These are phyloP conservation scores for Colletotrichum plurivorum DNA, from an alignment of 2,329 filamentous ascomycete genomes.

Conservation along the genomic window DNA sequence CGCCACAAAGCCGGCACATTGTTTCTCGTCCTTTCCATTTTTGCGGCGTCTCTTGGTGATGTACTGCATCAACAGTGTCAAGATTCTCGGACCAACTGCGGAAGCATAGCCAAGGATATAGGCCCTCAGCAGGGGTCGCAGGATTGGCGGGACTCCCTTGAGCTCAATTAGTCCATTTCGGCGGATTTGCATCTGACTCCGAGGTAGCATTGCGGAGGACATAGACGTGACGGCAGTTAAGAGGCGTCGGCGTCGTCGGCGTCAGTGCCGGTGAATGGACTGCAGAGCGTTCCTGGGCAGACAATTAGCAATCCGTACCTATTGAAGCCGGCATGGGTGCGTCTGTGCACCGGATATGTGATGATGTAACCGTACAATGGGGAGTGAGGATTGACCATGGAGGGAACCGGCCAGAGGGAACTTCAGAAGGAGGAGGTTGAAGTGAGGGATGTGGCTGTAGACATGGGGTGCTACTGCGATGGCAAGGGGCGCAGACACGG, in stretches of 20 bases:
- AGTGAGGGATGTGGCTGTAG: slow-evolving; percentile 27
- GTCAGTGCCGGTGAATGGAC: slow-evolving; percentile 27
- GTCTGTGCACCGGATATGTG: slow-evolving; percentile 27
- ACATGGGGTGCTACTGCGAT: slow-evolving; percentile 30
- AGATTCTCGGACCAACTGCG: slow-evolving; percentile 68
- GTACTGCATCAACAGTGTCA: slow-evolving; percentile 68
- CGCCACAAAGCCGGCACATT: slow-evolving; percentile 47
- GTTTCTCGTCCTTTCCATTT: slow-evolving; percentile 30
- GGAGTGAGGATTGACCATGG: slow-evolving; percentile 1
- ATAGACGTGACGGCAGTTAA: slow-evolving; percentile 25
- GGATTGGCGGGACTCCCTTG: slow-evolving; percentile 60
- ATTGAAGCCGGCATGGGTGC: slow-evolving; percentile 9
- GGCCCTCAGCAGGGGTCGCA: slow-evolving; percentile 71
- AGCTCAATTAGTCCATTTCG: slow-evolving; percentile 37
- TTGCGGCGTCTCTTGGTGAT: slow-evolving; percentile 52
- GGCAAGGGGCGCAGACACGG: slow-evolving; percentile 22
- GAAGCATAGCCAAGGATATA: slow-evolving; percentile 74
- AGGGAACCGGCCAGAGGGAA: slow-evolving; percentile 1
- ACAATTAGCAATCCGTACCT: slow-evolving; percentile 30
- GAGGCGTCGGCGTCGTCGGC: slow-evolving; percentile 19
- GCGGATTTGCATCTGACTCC: slow-evolving; percentile 45
- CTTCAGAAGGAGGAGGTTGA: slow-evolving; percentile 17
- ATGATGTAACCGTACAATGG: slow-evolving; percentile 36
- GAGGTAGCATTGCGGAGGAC: slow-evolving; percentile 61
- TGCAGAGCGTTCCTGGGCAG: slow-evolving; percentile 25